Base-by-base conservation (phyloP, 2,329 filamentous ascomycete species). In the Trichoderma atroviride region DNA sequence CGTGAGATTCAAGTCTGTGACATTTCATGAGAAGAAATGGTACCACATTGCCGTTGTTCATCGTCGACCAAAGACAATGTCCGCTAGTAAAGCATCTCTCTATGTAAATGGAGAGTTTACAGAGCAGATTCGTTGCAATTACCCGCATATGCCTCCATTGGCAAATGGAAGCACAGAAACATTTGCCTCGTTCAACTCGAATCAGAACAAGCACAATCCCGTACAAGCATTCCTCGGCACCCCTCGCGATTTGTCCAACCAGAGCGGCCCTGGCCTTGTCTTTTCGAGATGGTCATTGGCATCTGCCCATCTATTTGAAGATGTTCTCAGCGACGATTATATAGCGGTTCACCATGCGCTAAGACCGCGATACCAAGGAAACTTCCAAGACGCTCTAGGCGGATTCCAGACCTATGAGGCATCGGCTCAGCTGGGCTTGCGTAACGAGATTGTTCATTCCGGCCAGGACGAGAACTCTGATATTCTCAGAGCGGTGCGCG, bases 341-440 rank as follows among this genome's bases (percentile, higher is more conserved):
- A 85, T 99, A 68, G 91, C 95, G 14, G 96, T 99, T 0, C 93
- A 97, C 75, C 93, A 91, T 77, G 92, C 94, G 61, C 89, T 99
- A 22, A 95, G 96, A 0, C 92, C 94, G 29, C 89, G 93, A 59
- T 99, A 99, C 74, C 91, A 93, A 76, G 96, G 96, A 19, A 99
- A 99, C 77, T 97, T 97, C 74, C 96, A 99, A 80, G 96, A 99
- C 76, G 96, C 93, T 74, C 86, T 99, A 16, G 96, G 96, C 5
- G 95, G 94, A 1, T 97, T 99, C 76, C 94, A 98, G 77, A 99
- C 96, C 0, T 99, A 99, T 77, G 89, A 92, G 75, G 95, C 96
- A 7, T 98, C 96, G 1, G 95, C 96, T 9, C 90, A 92, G 66
- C 83, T 99, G 50, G 96, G 96, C 70, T 86, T 97, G 65, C 91